Conservation (phyloP, 495 filamentous ascomycete genomes). For the Aspergillus bertholletiae region DNA sequence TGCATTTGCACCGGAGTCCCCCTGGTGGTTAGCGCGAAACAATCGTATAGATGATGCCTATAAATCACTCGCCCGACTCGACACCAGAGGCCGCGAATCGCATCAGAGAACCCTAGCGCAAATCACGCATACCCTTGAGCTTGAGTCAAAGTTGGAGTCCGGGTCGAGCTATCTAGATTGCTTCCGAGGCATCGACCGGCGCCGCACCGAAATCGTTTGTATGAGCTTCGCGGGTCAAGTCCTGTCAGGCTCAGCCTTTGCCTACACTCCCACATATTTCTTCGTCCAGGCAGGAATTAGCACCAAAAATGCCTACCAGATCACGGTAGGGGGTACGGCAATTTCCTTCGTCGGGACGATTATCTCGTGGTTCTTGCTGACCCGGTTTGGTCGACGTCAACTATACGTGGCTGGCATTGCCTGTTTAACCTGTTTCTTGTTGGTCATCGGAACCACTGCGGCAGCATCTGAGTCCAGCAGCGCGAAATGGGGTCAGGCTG, state of each 20-base stretch:
- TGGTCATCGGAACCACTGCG: slow-evolving; percentile 64
- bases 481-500: slow-evolving; percentile 36
- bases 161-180: slow-evolving; percentile 62
- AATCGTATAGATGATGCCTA: slow-evolving; percentile 47
- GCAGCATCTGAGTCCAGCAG: slow-evolving; percentile 43
- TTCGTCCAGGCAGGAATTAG: slow-evolving; percentile 64
- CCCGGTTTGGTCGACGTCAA: slow-evolving; percentile 56
- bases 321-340: slow-evolving; percentile 47
- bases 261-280: slow-evolving; percentile 70
- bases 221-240: slow-evolving; percentile 72
- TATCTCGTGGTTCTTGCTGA: slow-evolving; percentile 50
- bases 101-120: slow-evolving; percentile 46
- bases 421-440: slow-evolving; percentile 51
- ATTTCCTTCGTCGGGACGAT: slow-evolving; percentile 59
- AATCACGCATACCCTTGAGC: slow-evolving; percentile 57
- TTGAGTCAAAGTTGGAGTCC: slow-evolving; percentile 55
- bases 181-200: slow-evolving; percentile 65
- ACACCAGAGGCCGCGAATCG: slow-evolving; percentile 10
- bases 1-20: slow-evolving; percentile 58
- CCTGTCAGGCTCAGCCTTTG: slow-evolving; percentile 66
- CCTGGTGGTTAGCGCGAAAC: slow-evolving; percentile 62
- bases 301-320: slow-evolving; percentile 49
- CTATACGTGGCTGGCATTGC: slow-evolving; percentile 65
- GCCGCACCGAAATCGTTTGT: slow-evolving; percentile 69
- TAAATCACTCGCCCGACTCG: slow-evolving; percentile 36